Base-by-base conservation (phyloP, 2,329 filamentous ascomycete species). In the Didymellaceae sp. region DNA sequence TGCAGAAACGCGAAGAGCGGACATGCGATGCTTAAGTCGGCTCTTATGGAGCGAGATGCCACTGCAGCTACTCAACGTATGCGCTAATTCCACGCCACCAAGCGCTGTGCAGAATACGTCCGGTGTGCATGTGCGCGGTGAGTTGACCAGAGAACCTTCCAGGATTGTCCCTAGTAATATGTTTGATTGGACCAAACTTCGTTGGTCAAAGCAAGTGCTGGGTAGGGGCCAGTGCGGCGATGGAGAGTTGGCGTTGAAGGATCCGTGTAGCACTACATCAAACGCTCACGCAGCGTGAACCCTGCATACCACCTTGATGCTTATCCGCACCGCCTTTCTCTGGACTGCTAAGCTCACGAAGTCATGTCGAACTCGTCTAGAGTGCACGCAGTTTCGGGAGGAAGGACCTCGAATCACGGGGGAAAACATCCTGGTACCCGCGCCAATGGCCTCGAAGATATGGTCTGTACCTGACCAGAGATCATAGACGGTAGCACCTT, bases 191-290 rank as follows among this genome's bases (percentile, higher is more conserved):
- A 48, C 35, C 55, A 62, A 63, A 67, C 54, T 43, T 35, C 31
- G 38, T 38, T 48, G 59, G 53, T 46, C 50, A 52, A 56, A 58
- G 45, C 54, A 62, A 44, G 52, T 55, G 43, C 58, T 61, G 45
- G 50, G 37, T 35, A 42, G 47, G 60, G 52, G 45, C 53, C 57
- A 57, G 56, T 62, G 58, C 58, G 51, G 62, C 55, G 46, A 60
- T 60, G 52, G 57, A 55, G 52, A 55, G 58, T 52, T 13, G 58
- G 52, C 54, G 66, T 73, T 67, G 68, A 72, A 65, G 67, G 59
- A 61, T 54, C 52, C 32, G 45, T 52, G 70, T 72, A 61, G 49
- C 65, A 72, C 65, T 21, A 59, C 62, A 53, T 69, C 68, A 68
- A 72, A 69, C 67, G 61, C 57, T 59, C 54, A 45, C 61, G 51